phyloP scores from a whole-genome alignment of 306 rosid species.

The Canavalia ensiformis region DNA sequence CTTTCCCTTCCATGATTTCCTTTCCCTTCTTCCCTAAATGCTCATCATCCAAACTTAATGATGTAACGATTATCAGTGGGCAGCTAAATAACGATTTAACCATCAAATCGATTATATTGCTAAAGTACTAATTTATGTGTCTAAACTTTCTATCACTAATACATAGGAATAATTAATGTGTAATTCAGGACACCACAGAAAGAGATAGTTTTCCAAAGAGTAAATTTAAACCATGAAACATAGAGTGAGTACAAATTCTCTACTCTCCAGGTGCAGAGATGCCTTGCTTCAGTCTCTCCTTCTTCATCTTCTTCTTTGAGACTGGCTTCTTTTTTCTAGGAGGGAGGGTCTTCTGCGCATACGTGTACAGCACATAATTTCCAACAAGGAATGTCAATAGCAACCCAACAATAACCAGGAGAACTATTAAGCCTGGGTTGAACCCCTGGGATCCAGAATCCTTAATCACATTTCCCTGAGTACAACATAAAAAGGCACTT shows the following conservation, averaged over 20 bases:
- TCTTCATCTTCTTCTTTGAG: constrained; percentile 96
- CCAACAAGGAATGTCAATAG: constrained; percentile 78
- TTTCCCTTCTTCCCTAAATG: background rate
- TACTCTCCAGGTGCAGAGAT: constrained; percentile 98
- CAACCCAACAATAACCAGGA: constrained; percentile 77
- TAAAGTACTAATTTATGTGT: constrained; percentile 28
- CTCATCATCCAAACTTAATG: background rate
- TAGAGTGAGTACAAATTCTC: constrained; percentile 32
- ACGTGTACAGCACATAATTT: constrained; percentile 74
- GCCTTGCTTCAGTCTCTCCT: constrained; percentile 95
- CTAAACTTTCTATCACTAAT: constrained; percentile 25
- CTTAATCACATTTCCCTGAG: constrained; percentile 62
- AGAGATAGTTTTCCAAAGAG: constrained; percentile 42
- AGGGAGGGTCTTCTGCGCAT: constrained; percentile 88
- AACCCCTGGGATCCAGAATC: constrained; percentile 74
- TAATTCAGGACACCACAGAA: constrained; percentile 47
- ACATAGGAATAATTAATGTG: constrained; percentile 36
- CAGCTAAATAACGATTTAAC: constrained; percentile 5
- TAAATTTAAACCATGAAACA: constrained; percentile 47
- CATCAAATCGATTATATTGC: constrained; percentile 5
- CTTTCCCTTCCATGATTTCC: background rate
- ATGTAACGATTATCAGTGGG: background rate
- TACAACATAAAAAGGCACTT: constrained; percentile 17
- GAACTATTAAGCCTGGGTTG: constrained; percentile 88
- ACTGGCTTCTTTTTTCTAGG: constrained; percentile 89